Evolutionary conservation across 2,329 filamentous ascomycete genomes (phyloP), one percentile per base, ranked within the genome.

Genomic region (Blumeria graminis): DNA sequence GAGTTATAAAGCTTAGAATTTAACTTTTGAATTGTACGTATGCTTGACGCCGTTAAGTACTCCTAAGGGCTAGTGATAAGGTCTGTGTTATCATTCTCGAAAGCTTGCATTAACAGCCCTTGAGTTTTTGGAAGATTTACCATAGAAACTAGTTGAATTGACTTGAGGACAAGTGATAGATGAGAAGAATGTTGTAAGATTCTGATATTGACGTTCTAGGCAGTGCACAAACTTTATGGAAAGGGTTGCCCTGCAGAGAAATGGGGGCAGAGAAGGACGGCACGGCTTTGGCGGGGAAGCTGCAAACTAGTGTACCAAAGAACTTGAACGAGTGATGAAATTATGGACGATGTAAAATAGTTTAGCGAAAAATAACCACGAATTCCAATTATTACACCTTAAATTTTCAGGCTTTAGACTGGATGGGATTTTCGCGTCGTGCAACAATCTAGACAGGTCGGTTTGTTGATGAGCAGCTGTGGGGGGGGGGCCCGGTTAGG

Each of bases 201-300:
- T 32, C 18, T 5, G 35, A 55, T 11, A 10, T 11, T 22, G n/a
- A 13, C 10, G 16, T 6, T 55, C 36, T 7, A 16, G 33, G 52
- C 8, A 11, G 22, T 33, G 38, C 32, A 18, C 10, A 34, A 16
- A 14, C 8, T 38, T 28, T 39, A 28, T n/a, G 14, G 16, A 32
- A 38, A 7, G 16, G 36, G 18, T 43, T 13, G 13, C 10, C 35
- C 1, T 43, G 10, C 3, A 32, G n/a, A 22, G 35, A 28, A 16
- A 28, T 32, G 36, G 35, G 14, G 7, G 10, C 28, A 43, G 11
- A 8, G 36, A 10, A 32, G 10, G 3, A 14, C 32, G 54, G 54
- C 35, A 36, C 14, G 22, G 54, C 18, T 55, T 34, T 46, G 54
- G 54, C 22, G 39, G 54, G 54, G 54, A 46, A 55, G 7, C 38